A percentile compares a stretch with the other conserved stretches of the same genome.
Evolutionary conservation across 495 filamentous ascomycete species (phyloP).

Genomic region (Hypoxylon crocopeplum): DNA sequence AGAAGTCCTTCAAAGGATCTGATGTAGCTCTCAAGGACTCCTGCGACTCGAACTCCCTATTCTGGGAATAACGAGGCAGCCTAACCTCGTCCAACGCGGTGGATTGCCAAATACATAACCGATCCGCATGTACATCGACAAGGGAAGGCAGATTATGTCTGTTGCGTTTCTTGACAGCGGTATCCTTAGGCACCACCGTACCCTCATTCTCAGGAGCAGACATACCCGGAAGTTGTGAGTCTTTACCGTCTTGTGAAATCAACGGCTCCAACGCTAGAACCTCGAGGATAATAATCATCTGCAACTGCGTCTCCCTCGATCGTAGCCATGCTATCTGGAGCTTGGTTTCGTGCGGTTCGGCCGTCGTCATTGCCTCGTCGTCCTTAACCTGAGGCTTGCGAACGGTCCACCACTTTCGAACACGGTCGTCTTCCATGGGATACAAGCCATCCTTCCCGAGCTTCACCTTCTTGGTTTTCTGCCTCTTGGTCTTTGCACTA

Average conservation of each 20-base stretch:
- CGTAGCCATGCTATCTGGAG: conserved; percentile 70
- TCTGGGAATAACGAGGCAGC: conserved; percentile 58
- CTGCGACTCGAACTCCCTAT: conserved; percentile 40
- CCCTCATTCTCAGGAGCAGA: conserved; percentile 23
- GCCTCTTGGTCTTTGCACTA: conserved; percentile 55
- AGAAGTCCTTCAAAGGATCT: conserved; percentile 69
- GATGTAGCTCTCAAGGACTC: conserved; percentile 41
- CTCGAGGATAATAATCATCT: conserved; percentile 90
- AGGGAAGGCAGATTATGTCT: conserved; percentile 58
- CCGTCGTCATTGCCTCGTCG: conserved; percentile 45
- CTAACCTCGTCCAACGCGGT: conserved; percentile 64
- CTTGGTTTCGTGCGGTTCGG: conserved; percentile 56
- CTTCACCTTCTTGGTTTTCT: conserved; percentile 72
- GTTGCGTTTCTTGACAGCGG: conserved; percentile 45
- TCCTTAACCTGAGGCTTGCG: conserved; percentile 47
- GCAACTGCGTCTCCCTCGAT: conserved; percentile 81
- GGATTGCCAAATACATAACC: conserved; percentile 97
- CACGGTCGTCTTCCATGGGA: conserved; percentile 73
- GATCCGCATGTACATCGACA: conserved; percentile 86
- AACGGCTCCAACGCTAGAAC: conserved; percentile 75
- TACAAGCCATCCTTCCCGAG: conserved; percentile 80
- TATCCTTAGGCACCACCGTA: conserved; percentile 29
- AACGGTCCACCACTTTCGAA: conserved; percentile 79
- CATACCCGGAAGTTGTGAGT: conserved; percentile 49
- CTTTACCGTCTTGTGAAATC: conserved; percentile 44